These are phyloP conservation scores for Trichophyton benhamiae DNA, from an alignment of 2,329 filamentous ascomycete species.

Conservation along the genomic window DNA sequence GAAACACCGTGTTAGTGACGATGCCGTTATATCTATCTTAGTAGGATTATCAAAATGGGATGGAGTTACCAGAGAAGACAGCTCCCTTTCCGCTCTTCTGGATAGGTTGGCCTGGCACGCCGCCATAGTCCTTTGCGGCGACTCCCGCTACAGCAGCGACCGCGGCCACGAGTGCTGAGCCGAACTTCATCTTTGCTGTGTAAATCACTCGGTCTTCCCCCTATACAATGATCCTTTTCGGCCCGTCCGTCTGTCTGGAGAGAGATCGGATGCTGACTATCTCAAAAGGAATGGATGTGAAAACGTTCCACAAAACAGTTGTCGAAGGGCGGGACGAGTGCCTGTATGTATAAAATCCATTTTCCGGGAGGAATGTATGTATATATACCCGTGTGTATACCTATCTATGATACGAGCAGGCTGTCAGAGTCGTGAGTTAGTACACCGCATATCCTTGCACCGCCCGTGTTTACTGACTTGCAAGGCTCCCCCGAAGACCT, in stretches of 20 bases:
- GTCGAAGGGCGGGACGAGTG: not conserved
- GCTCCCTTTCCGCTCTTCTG: constrained; percentile 45
- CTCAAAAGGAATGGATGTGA: constrained; percentile 1
- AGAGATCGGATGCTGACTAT: constrained; percentile 1
- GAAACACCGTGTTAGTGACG: constrained; percentile 3
- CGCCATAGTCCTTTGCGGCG: constrained; percentile 17
- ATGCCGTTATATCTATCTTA: not conserved
- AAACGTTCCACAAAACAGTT: not conserved
- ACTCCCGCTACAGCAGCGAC: constrained; percentile 7
- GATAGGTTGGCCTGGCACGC: constrained; percentile 44
- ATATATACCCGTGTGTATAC: not conserved
- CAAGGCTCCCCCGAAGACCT: too few species aligned
- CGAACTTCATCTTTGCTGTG: constrained; percentile 8
- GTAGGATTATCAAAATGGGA: not conserved
- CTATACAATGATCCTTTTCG: not conserved
- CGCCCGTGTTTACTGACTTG: too few species aligned
- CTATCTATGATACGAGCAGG: not conserved
- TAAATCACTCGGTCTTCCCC: not conserved
- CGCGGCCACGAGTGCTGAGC: constrained; percentile 3
- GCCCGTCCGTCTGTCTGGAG: not conserved
- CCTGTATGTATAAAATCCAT: not conserved
- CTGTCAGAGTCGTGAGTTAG: too few species aligned
- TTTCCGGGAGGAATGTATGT: not conserved
- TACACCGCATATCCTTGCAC: too few species aligned
- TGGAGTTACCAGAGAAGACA: constrained; percentile 42